These are phyloP conservation scores for Pseudogymnoascus sp. DNA, from an alignment of 2,329 filamentous ascomycete species.

Conservation along the genomic window DNA sequence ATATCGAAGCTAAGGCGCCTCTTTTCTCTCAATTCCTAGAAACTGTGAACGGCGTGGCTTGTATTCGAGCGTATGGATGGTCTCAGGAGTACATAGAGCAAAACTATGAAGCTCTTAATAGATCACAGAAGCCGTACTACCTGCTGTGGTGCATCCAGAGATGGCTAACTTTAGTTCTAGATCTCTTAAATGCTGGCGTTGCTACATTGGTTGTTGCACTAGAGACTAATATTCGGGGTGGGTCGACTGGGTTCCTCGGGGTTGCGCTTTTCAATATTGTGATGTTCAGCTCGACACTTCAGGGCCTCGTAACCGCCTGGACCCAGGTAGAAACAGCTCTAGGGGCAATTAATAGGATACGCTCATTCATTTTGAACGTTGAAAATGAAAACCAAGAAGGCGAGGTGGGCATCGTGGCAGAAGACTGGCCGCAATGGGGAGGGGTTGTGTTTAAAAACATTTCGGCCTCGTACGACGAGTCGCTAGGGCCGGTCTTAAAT, in stretches of 20 bases:
- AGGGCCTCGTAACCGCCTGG: constrained; percentile 12
- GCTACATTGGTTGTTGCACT: constrained; percentile 32
- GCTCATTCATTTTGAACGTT: background rate
- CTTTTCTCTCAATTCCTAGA: constrained; percentile 39
- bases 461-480: constrained; percentile 36
- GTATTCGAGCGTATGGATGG: constrained; percentile 40
- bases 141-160: constrained; percentile 37
- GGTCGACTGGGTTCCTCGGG: constrained; percentile 34
- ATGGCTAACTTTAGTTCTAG: constrained; percentile 38
- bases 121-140: constrained; percentile 41
- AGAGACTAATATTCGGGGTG: constrained; percentile 16
- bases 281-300: constrained; percentile 16
- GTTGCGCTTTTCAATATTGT: constrained; percentile 35
- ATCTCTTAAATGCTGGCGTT: constrained; percentile 22
- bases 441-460: constrained; percentile 25
- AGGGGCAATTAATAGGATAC: background rate
- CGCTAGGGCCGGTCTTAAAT: constrained; percentile 44
- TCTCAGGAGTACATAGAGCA: constrained; percentile 31
- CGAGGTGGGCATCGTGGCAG: background rate
- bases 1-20: constrained; percentile 35
- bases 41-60: constrained; percentile 35
- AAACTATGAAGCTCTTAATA: constrained; percentile 23
- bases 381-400: background rate
- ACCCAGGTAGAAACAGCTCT: background rate
- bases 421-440: constrained; percentile 27